Evolutionary conservation across 306 rosid species (phyloP).

Genomic region (Dalbergia oliveri): DNA sequence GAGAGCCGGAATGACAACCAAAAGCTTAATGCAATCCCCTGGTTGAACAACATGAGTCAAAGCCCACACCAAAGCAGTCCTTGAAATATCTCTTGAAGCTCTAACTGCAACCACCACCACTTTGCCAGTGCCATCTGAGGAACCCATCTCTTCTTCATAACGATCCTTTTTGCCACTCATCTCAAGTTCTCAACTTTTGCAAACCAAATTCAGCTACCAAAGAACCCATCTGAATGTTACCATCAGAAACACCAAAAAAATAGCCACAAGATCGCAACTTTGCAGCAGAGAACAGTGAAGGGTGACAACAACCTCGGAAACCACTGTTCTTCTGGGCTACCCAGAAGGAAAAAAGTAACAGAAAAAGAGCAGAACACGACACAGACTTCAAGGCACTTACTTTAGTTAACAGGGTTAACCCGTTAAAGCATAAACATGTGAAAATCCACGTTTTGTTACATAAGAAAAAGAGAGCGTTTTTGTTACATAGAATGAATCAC

Average conservation of each 20-base stretch:
- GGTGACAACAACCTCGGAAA: conserved; percentile 52
- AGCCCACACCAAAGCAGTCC: conserved; percentile 88
- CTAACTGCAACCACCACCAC: conserved; percentile 92
- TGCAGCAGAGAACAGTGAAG: conserved; percentile 49
- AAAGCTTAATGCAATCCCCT: conserved; percentile 88
- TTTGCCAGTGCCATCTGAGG: conserved; percentile 65
- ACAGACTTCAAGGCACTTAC: conserved; percentile 67
- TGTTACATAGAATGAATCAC: not conserved
- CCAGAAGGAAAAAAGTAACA: conserved; percentile 37
- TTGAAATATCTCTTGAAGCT: conserved; percentile 84
- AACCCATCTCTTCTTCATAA: conserved; percentile 50
- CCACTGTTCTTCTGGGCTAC: conserved; percentile 52
- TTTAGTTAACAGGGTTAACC: conserved; percentile 45
- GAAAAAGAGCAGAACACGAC: conserved; percentile 55
- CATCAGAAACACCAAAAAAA: conserved; percentile 42
- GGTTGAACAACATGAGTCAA: conserved; percentile 96
- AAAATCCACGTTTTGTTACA: conserved; percentile 18
- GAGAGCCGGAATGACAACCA: conserved; percentile 74
- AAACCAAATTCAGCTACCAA: conserved; percentile 34
- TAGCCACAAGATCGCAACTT: conserved; percentile 56
- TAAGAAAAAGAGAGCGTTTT: conserved; percentile 25
- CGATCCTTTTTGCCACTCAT: conserved; percentile 65
- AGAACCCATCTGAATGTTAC: conserved; percentile 46
- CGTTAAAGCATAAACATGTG: conserved; percentile 41
- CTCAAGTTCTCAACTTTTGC: conserved; percentile 50